Base-by-base conservation (phyloP, 495 filamentous ascomycete species). In the Penicilliopsis zonata region DNA sequence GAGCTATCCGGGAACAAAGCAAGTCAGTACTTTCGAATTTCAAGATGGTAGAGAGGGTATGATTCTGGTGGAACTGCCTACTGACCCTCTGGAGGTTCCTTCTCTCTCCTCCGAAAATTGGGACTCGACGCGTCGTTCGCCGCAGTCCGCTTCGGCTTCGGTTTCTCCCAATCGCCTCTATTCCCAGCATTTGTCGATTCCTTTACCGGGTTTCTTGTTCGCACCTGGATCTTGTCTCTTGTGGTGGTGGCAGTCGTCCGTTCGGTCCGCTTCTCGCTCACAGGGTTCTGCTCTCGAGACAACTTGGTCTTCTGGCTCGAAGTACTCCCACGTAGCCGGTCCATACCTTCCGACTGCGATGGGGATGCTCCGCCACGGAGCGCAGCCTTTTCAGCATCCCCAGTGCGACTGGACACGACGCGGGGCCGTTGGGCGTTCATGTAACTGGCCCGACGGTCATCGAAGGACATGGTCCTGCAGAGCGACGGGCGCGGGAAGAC, bases 201-300 rank as follows among this genome's bases (percentile, higher is more conserved):
- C 50, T 80, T 78, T 32, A 77, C 65, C 5, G 80, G 74, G 42
- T 78, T 85, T 48, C 67, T 68, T 13, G 71, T 68, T 36, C 76
- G 65, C 41, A 69, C 55, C 9, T 74, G 70, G 29, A 77, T 40
- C 26, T 67, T 78, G 39, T 86, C 80, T 40, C 68, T 69, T 5
- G 72, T 78, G 8, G 80, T 77, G 8, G 80, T 77, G 30, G 81
- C 53, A 35, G 72, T 66, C 16, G 50, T 41, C 13, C 61, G 54
- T 32, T 66, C 62, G 7, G 49, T 47, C 17, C 57, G 56, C 35
- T 58, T 63, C 25, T 59, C 57, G 25, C 38, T 47, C 30, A 44
- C 38, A 21, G 28, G 46, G 26, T 50, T 53, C 28, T 45, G 49
- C 1, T 65, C 57, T 26, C 52, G 50, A 12, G 57, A 44, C 12